Percentiles rank a stretch among this genome's conserved stretches.
phyloP scores from a whole-genome alignment of 768 basidiomycete genomes.

The Tulasnella sp. region DNA sequence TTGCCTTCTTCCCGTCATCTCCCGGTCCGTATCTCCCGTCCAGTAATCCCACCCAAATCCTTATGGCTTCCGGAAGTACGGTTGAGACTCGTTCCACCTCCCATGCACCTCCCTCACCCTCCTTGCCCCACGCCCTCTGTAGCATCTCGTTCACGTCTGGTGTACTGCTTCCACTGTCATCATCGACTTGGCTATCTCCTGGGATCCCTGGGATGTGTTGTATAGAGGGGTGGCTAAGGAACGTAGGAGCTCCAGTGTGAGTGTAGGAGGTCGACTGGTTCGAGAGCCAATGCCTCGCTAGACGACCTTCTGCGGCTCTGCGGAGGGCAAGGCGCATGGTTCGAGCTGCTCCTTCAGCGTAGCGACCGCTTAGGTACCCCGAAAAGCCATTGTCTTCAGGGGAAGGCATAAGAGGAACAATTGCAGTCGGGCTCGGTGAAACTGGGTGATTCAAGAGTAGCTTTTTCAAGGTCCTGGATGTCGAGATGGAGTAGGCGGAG shows the following conservation, averaged over 20 bases:
- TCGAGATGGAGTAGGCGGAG: conserved; percentile 19
- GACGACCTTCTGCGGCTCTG: conserved; percentile 22
- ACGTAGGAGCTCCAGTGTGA: conserved; percentile 26
- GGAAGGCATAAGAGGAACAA: not conserved
- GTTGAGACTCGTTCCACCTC: conserved; percentile 13
- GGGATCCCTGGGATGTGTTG: not conserved
- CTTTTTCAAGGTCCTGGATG: conserved; percentile 22
- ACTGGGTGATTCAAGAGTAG: conserved; percentile 8
- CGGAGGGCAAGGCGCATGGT: conserved; percentile 28
- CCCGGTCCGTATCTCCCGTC: conserved; percentile 4
- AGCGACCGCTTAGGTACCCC: not conserved
- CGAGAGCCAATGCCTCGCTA: conserved; percentile 22
- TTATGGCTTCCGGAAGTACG: conserved; percentile 16
- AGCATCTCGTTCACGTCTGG: conserved; percentile 24
- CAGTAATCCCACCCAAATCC: conserved; percentile 17
- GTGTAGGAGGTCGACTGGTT: conserved; percentile 16
- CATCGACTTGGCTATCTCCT: not conserved
- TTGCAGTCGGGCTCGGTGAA: not conserved
- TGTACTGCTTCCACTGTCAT: not conserved
- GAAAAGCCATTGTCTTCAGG: not conserved
- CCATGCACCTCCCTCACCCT: conserved; percentile 29
- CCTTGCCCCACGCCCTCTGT: conserved; percentile 28
- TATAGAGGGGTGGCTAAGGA: conserved; percentile 11
- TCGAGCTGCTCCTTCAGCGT: conserved; percentile 26
- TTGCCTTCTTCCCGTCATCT: not conserved